These are phyloP conservation scores for Hyphopichia burtonii DNA, from an alignment of 1,139 yeast genomes.

Conservation along the genomic window DNA sequence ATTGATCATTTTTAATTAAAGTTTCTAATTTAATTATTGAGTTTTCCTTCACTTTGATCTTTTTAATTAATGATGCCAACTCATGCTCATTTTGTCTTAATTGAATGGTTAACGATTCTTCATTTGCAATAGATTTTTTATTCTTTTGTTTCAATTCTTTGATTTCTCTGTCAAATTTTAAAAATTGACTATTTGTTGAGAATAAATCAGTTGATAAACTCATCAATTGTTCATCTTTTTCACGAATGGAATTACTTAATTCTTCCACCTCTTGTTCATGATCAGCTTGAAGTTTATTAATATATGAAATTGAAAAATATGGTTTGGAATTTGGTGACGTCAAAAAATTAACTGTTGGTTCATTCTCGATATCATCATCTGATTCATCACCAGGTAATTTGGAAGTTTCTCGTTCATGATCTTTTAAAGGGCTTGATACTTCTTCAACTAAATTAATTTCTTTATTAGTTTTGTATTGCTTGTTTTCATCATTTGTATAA, in stretches of 20 bases:
- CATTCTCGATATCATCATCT: conserved; percentile 15
- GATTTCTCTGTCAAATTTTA: conserved; percentile 18
- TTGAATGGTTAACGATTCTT: conserved; percentile 28
- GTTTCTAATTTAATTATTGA: conserved; percentile 6
- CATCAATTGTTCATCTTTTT: conserved; percentile 18
- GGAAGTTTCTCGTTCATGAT: conserved; percentile 7
- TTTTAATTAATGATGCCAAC: conserved; percentile 28
- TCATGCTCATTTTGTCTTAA: conserved; percentile 30
- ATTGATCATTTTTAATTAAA: neutral
- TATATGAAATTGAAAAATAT: conserved; percentile 30
- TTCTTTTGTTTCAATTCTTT: conserved; percentile 19
- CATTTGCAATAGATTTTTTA: conserved; percentile 20
- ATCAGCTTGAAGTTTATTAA: conserved; percentile 27
- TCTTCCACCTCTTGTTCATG: conserved; percentile 19
- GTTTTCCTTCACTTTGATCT: conserved; percentile 22
- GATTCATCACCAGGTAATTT: conserved; percentile 7
- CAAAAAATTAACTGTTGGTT: conserved; percentile 32
- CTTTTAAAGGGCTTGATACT: conserved; percentile 24
- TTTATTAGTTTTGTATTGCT: neutral
- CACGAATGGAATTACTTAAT: conserved; percentile 14
- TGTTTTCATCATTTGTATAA: conserved; percentile 8
- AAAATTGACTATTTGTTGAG: conserved; percentile 17
- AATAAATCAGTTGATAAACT: conserved; percentile 19
- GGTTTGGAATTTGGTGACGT: conserved; percentile 40
- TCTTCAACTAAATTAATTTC: conserved; percentile 11